Percentiles rank a stretch among this genome's conserved stretches.
phyloP scores from a whole-genome alignment of 2,329 filamentous ascomycete species.

The Penicillium sp. region DNA sequence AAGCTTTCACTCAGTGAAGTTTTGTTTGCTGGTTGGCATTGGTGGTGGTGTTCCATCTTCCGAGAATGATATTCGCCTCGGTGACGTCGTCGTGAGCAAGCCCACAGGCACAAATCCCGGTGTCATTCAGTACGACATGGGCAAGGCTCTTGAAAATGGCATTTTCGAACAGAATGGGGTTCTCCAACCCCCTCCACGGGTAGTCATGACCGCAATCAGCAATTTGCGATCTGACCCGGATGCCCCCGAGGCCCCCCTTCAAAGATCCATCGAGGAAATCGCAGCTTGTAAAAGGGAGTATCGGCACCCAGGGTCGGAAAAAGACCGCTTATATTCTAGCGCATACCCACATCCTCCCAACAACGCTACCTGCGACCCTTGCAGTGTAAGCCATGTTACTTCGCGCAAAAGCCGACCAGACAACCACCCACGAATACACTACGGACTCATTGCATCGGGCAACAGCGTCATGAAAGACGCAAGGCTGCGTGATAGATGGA shows the following conservation, averaged over 20 bases:
- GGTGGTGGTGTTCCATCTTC: slow-evolving; percentile 22
- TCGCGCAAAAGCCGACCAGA: no score
- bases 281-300: no score
- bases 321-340: no score
- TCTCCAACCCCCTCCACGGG: slow-evolving; percentile 11
- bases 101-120: slow-evolving; percentile 17
- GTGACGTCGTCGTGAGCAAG: slow-evolving; percentile 26
- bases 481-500: neutral
- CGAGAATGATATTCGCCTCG: slow-evolving; percentile 22
- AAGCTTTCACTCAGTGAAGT: slow-evolving; percentile 18
- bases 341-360: no score
- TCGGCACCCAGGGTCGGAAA: no score
- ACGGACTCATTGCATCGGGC: slow-evolving; percentile 21
- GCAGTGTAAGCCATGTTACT: no score
- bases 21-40: slow-evolving; percentile 26
- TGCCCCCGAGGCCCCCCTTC: no score
- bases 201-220: slow-evolving; percentile 7
- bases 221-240: no score
- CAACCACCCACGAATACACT: slow-evolving; percentile 9
- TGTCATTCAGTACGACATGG: slow-evolving; percentile 32
- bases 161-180: slow-evolving; percentile 4
- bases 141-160: slow-evolving; percentile 9
- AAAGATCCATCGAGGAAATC: no score
- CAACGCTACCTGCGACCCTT: no score
- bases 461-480: slow-evolving; percentile 22